Conservation (phyloP, 83 land plant species). For the Picea abies region DNA sequence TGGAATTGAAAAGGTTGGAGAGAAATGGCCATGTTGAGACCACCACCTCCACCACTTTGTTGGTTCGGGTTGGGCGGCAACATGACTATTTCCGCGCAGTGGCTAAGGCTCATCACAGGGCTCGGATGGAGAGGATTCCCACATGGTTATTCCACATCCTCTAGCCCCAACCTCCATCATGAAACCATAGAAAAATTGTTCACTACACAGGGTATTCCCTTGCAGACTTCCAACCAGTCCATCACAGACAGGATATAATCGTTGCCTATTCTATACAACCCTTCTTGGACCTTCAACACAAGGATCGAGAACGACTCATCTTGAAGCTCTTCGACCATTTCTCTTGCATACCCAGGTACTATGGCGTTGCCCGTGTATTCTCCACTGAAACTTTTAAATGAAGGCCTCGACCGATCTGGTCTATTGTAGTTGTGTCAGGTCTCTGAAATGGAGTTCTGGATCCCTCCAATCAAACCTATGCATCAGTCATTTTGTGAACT, state of each 20-base stretch:
- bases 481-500: no score
- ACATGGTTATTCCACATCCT: slow-evolving; percentile 7
- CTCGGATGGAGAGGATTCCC: slow-evolving; percentile 4
- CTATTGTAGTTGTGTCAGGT: no score
- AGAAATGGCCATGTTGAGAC: no score
- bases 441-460: no score
- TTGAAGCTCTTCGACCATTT: not conserved
- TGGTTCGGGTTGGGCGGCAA: not conserved
- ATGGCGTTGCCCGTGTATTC: slow-evolving; percentile 18
- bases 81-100: not conserved
- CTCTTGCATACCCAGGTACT: slow-evolving; percentile 14
- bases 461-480: no score
- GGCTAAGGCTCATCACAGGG: not conserved
- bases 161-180: slow-evolving; percentile 11
- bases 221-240: slow-evolving; percentile 26
- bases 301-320: not conserved
- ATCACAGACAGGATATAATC: slow-evolving; percentile 20
- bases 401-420: no score
- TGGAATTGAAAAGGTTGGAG: no score
- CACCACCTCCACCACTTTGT: no score
- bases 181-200: slow-evolving; percentile 23
- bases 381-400: no score
- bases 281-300: slow-evolving; percentile 14
- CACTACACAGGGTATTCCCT: slow-evolving; percentile 11
- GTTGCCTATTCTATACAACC: slow-evolving; percentile 7